A percentile compares a stretch with the other conserved stretches of the same genome.
Conservation (phyloP, 1,284 basidiomycete species). For the Lignosus rhinocerotis region DNA sequence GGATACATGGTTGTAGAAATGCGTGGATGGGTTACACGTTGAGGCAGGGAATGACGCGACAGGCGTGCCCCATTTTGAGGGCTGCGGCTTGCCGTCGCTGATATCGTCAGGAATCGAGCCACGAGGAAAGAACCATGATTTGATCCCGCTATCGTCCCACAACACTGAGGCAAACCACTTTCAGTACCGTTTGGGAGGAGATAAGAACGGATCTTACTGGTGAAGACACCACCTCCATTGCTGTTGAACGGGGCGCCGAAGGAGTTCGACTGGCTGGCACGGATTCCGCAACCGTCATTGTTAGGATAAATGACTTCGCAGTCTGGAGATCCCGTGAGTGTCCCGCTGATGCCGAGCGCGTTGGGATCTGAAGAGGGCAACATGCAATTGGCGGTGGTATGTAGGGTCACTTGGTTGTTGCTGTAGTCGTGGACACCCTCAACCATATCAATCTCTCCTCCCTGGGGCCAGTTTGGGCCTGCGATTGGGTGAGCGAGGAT, state of each 20-base stretch:
- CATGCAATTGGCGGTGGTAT: constrained; percentile 73
- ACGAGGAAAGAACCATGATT: constrained; percentile 77
- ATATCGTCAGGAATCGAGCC: constrained; percentile 74
- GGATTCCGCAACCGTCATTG: constrained; percentile 73
- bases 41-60: constrained; percentile 71
- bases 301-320: constrained; percentile 62
- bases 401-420: constrained; percentile 79
- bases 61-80: constrained; percentile 73
- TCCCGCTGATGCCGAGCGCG: constrained; percentile 55
- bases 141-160: constrained; percentile 72
- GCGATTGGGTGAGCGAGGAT: constrained; percentile 10
- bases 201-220: constrained; percentile 50
- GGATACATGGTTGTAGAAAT: constrained; percentile 70
- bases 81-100: constrained; percentile 62
- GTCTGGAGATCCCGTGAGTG: constrained; percentile 61
- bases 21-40: constrained; percentile 69
- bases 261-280: constrained; percentile 47
- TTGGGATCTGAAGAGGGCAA: constrained; percentile 52
- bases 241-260: constrained; percentile 71
- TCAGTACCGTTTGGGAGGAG: neutral
- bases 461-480: constrained; percentile 71
- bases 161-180: constrained; percentile 44
- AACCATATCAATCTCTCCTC: constrained; percentile 86
- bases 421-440: constrained; percentile 82
- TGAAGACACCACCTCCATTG: constrained; percentile 77